These are phyloP conservation scores for Lichtheimia hyalospora DNA, from an alignment of 371 early-diverging fungal species.

Conservation along the genomic window DNA sequence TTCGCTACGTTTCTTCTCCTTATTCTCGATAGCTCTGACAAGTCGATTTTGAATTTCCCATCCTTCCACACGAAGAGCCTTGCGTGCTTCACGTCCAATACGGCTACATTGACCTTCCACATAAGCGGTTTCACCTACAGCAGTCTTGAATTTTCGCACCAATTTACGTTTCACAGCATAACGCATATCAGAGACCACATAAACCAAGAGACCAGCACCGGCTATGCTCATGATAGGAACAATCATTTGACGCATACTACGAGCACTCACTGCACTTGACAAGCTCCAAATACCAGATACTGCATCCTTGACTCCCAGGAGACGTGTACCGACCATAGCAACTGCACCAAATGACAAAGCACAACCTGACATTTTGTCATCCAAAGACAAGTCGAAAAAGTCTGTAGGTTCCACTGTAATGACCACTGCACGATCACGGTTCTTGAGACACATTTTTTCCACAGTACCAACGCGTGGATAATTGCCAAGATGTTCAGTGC, in stretches of 20 bases:
- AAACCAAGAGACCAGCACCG: constrained; percentile 73
- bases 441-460: constrained; percentile 49
- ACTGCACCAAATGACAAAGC: constrained; percentile 42
- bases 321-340: constrained; percentile 48
- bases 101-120: constrained; percentile 72
- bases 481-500: constrained; percentile 51
- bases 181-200: constrained; percentile 84
- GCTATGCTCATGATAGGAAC: constrained; percentile 53
- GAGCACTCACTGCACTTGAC: constrained; percentile 30
- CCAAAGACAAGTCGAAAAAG: constrained; percentile 62
- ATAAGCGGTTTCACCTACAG: constrained; percentile 64
- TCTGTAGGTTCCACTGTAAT: constrained; percentile 69
- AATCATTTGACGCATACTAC: constrained; percentile 41
- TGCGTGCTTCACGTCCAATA: constrained; percentile 71
- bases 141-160: constrained; percentile 69
- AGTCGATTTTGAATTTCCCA: constrained; percentile 88
- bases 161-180: constrained; percentile 80
- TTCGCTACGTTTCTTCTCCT: constrained; percentile 67
- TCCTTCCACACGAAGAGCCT: constrained; percentile 76
- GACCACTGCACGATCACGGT: constrained; percentile 42
- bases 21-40: constrained; percentile 75
- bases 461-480: constrained; percentile 42
- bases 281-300: constrained; percentile 44
- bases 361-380: constrained; percentile 54
- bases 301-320: constrained; percentile 48